phyloP scores from a whole-genome alignment of 2,329 filamentous ascomycete genomes.

The Rutstroemia sp. region DNA sequence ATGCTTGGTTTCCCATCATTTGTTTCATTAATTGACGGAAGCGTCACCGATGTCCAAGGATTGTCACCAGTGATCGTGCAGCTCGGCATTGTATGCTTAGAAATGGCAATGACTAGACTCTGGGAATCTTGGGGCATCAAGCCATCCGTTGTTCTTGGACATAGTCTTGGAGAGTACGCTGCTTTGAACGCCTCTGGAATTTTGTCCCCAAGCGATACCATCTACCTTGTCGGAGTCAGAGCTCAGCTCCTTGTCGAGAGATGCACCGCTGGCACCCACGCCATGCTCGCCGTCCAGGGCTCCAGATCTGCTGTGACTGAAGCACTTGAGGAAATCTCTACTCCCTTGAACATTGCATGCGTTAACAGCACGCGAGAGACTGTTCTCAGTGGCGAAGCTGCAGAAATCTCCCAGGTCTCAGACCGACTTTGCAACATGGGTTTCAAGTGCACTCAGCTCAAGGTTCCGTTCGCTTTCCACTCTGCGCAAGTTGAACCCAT shows the following conservation, averaged over 20 bases:
- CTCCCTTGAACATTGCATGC: conserved; percentile 6
- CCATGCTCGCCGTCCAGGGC: conserved; percentile 52
- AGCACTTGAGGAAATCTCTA: conserved; percentile 15
- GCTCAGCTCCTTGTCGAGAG: conserved; percentile 55
- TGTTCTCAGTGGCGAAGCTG: conserved; percentile 35
- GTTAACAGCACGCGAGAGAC: conserved; percentile 9
- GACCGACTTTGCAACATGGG: conserved; percentile 37
- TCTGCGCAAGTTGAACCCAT: conserved; percentile 57
- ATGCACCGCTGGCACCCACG: conserved; percentile 60
- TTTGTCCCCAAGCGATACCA: conserved; percentile 59
- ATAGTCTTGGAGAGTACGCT: conserved; percentile 41
- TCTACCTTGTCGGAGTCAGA: conserved; percentile 62
- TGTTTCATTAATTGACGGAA: conserved; percentile 3
- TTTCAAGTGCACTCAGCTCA: conserved; percentile 45
- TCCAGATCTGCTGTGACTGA: conserved; percentile 31
- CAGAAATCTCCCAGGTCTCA: conserved; percentile 30
- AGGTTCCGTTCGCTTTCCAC: conserved; percentile 59
- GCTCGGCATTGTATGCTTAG: conserved; percentile 6
- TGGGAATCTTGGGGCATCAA: conserved; percentile 10
- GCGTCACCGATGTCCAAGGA: not conserved
- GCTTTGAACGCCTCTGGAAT: conserved; percentile 64
- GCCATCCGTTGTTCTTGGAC: conserved; percentile 41
- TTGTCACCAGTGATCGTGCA: conserved; percentile 7
- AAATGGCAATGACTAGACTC: conserved; percentile 7
- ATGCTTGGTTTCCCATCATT: conserved; percentile 9